phyloP scores from a whole-genome alignment of 306 rosid genomes.

The Corylus heterophylla region DNA sequence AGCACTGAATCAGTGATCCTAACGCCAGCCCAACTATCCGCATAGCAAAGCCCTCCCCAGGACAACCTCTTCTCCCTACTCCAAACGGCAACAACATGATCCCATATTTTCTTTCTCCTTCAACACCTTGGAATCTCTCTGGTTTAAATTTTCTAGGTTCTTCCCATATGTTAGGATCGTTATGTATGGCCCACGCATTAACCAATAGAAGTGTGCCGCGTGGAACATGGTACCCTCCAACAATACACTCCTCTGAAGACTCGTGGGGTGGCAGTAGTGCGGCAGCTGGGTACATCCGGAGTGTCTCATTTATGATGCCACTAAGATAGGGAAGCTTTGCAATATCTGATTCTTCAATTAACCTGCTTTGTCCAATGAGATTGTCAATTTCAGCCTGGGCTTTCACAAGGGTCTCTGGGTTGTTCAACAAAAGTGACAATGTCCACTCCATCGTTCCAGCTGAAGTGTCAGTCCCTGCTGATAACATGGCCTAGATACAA shows the following conservation, averaged over 20 bases:
- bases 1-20: slow-evolving; percentile 31
- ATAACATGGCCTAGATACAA: not conserved
- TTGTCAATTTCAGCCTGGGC: slow-evolving; percentile 19
- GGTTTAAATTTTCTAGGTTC: slow-evolving; percentile 37
- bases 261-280: slow-evolving; percentile 43
- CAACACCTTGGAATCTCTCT: slow-evolving; percentile 38
- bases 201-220: slow-evolving; percentile 41
- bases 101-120: not conserved
- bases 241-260: slow-evolving; percentile 28
- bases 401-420: slow-evolving; percentile 28
- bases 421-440: slow-evolving; percentile 28
- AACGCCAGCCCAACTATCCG: slow-evolving; percentile 25
- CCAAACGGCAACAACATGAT: slow-evolving; percentile 34
- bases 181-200: slow-evolving; percentile 48
- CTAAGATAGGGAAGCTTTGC: slow-evolving; percentile 27
- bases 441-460: slow-evolving; percentile 40
- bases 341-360: slow-evolving; percentile 35
- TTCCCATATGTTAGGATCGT: slow-evolving; percentile 32
- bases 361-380: slow-evolving; percentile 10
- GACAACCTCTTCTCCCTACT: slow-evolving; percentile 19
- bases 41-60: slow-evolving; percentile 6
- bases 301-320: slow-evolving; percentile 37
- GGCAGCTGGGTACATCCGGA: slow-evolving; percentile 38
- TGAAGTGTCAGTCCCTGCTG: slow-evolving; percentile 36
- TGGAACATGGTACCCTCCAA: slow-evolving; percentile 43